These are phyloP conservation scores for Phaeoacremonium minimum DNA, from an alignment of 2,329 filamentous ascomycete species.

Conservation along the genomic window DNA sequence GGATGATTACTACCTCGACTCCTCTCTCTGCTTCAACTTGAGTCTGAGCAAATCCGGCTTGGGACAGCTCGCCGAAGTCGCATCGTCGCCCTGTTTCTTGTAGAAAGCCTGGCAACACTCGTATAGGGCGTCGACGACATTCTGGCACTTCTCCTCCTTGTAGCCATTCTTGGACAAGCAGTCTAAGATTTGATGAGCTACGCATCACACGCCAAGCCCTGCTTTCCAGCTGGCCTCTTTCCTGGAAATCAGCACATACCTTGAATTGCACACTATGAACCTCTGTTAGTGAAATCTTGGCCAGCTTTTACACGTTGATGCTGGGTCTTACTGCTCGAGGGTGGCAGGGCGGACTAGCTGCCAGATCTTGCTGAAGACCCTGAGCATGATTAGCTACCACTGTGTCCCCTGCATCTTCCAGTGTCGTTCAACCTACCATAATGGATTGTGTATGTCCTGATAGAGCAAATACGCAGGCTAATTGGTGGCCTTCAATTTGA, in stretches of 20 bases:
- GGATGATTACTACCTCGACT: constrained; percentile 14
- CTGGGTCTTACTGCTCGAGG: constrained; percentile 65
- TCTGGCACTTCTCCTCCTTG: constrained; percentile 52
- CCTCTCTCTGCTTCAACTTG: constrained; percentile 75
- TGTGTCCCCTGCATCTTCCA: too few relatives aligned
- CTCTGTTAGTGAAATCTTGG: too few relatives aligned
- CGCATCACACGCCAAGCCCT: too few relatives aligned
- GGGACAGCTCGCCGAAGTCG: constrained; percentile 78
- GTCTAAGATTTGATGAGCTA: too few relatives aligned
- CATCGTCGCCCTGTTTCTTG: constrained; percentile 69
- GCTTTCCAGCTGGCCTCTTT: too few relatives aligned
- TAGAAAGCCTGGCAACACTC: constrained; percentile 93
- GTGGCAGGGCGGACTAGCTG: constrained; percentile 76
- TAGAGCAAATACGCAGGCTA: too few relatives aligned
- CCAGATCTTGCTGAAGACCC: constrained; percentile 64
- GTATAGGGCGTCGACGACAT: constrained; percentile 79
- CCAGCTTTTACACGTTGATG: neutral
- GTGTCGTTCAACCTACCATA: too few relatives aligned
- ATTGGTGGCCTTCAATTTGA: too few relatives aligned
- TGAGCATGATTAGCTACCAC: constrained; percentile 19
- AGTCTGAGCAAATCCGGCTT: constrained; percentile 74
- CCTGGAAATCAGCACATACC: constrained; percentile 46
- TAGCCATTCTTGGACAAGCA: neutral
- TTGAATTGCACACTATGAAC: constrained; percentile 86
- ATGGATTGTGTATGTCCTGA: too few relatives aligned